Conservation (phyloP, 179 eudicot genomes). For the Patellifolia procumbens region DNA sequence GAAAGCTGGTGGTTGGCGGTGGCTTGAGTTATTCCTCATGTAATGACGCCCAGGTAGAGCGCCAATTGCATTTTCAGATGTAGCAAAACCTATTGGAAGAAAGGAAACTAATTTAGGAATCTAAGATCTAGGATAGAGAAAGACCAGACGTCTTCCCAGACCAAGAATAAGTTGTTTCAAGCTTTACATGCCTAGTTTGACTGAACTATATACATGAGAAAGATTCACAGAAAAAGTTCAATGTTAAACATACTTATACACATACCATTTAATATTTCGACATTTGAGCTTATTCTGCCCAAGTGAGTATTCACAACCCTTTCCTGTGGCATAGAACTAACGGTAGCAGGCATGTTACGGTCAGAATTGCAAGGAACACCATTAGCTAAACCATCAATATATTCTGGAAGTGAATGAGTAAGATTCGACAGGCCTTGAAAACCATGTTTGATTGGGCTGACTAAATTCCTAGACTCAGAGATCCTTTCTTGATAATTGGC, state of each 20-base stretch:
- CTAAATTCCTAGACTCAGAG: constrained; percentile 38
- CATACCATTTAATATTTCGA: constrained; percentile 54
- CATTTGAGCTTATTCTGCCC: constrained; percentile 40
- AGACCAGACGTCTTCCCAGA: not conserved
- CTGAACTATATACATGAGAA: not conserved
- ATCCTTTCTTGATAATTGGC: constrained; percentile 43
- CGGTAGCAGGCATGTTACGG: constrained; percentile 35
- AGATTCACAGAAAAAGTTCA: constrained; percentile 2
- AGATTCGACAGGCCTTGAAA: constrained; percentile 36
- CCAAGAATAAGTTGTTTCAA: not conserved
- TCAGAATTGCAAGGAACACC: constrained; percentile 41
- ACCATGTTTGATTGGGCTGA: constrained; percentile 39
- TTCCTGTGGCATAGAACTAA: constrained; percentile 39
- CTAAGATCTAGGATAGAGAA: not conserved
- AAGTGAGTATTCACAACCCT: constrained; percentile 48
- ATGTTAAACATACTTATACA: not conserved
- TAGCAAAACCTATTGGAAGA: constrained; percentile 44
- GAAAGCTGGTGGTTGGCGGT: constrained; percentile 46
- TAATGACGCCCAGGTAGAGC: constrained; percentile 51
- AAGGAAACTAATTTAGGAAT: constrained; percentile 11
- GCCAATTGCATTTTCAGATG: constrained; percentile 54
- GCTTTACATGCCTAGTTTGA: not conserved
- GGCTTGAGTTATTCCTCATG: constrained; percentile 58
- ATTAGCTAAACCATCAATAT: constrained; percentile 52
- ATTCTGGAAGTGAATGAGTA: constrained; percentile 69